These are phyloP conservation scores for Neophaeococcomyces mojaviensis DNA, from an alignment of 2,329 filamentous ascomycete genomes.

Conservation along the genomic window DNA sequence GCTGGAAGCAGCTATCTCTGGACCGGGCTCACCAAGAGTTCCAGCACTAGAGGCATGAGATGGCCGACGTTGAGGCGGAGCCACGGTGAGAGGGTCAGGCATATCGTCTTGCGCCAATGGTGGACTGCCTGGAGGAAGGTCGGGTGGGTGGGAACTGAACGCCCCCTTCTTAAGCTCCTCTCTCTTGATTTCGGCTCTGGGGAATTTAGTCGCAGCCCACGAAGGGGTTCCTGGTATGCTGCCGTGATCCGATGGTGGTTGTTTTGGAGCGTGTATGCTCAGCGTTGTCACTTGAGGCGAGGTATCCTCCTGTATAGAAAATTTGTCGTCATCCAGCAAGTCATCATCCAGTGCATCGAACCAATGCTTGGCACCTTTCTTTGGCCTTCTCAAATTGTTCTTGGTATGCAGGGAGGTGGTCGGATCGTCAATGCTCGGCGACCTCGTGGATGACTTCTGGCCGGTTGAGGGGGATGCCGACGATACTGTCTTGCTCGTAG, in stretches of 20 bases:
- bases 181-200: neutral
- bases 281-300: neutral
- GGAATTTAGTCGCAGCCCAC: constrained; percentile 4
- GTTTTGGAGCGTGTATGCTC: neutral
- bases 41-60: constrained; percentile 3
- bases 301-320: neutral
- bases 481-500: neutral
- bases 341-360: constrained; percentile 1
- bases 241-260: neutral
- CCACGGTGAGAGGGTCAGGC: neutral
- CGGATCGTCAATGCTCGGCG: neutral
- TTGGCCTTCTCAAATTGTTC: constrained; percentile 1
- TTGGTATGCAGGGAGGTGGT: neutral
- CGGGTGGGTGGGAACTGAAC: constrained; percentile 7
- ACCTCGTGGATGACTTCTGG: neutral
- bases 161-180: constrained; percentile 6
- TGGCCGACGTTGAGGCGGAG: neutral
- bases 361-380: constrained; percentile 4
- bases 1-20: constrained; percentile 12
- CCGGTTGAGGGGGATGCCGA: neutral
- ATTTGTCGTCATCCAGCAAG: neutral
- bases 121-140: constrained; percentile 1
- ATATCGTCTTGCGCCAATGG: neutral
- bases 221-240: constrained; percentile 1
- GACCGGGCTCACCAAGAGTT: constrained; percentile 19